Base-by-base conservation (phyloP, 768 basidiomycete species). In the Tubosaeta brunneosetosa region DNA sequence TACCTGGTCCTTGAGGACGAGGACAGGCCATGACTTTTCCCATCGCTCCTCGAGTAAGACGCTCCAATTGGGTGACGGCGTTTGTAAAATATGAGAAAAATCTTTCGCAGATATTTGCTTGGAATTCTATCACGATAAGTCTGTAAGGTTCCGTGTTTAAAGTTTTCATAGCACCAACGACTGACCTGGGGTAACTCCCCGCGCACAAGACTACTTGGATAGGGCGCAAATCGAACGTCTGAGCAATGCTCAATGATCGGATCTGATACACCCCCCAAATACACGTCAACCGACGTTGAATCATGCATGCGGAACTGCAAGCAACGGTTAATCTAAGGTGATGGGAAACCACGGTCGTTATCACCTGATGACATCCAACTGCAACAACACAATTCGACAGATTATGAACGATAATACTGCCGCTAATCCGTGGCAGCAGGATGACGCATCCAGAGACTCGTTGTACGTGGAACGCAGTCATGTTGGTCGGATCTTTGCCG, bases 261-360 rank as follows among this genome's bases (percentile, higher is more conserved):
- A 42, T 84, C 82, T 4, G 90, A 91, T 4, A 71, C 63, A 11
- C 84, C 81, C 6, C 79, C 72, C 3, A 94, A 76, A 59, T 86
- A 84, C 3, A 92, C 78, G 46, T 83, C 81, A 0, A 85, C 79
- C 9, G 73, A 54, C 0, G 64, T 74, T 1, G 92, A 91, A 17
- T 78, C 75, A 65, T 94, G 93, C 81, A 95, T 92, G 41, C 93
- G 84, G 64, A 93, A 92, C 93, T 95, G 63, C 46, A 13, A 17
- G 38, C 14, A 45, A 25, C 29, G 19, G 25, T 50, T 27, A 54
- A 31, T 25, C 17, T 0, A 4, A 29, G 17, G 10, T 11, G 11
- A 43, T 13, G 34, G 16, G 11, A 17, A 27, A 16, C 6, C 32
- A 38, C 12, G 26, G 11, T 55, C 42, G 7, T 17, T 22, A 16